Conservation (phyloP, 495 filamentous ascomycete genomes). For the Glarea lozoyensis region DNA sequence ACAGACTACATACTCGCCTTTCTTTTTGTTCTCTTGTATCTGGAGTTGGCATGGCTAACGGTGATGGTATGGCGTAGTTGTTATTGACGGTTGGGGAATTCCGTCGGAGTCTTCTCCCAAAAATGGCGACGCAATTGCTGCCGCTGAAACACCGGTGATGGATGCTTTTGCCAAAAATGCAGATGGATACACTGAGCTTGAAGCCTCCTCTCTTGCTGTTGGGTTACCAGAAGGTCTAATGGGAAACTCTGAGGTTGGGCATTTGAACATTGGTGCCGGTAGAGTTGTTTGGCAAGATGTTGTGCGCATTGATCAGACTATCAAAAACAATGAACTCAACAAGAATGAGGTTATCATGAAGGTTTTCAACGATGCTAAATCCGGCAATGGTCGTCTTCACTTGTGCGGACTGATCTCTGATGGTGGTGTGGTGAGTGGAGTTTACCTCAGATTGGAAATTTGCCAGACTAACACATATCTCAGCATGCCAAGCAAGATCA, state of each 20-base stretch:
- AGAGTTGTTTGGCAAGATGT: slow-evolving; percentile 99
- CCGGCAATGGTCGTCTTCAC: slow-evolving; percentile 85
- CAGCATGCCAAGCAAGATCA: slow-evolving; percentile 90
- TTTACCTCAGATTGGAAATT: not conserved
- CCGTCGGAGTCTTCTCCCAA: slow-evolving; percentile 65
- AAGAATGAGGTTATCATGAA: slow-evolving; percentile 71
- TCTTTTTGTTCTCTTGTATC: slow-evolving; percentile 38
- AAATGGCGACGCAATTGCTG: slow-evolving; percentile 88
- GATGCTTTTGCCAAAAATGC: slow-evolving; percentile 68
- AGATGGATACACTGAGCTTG: slow-evolving; percentile 77
- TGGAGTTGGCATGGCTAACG: slow-evolving; percentile 45
- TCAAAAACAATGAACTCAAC: slow-evolving; percentile 80
- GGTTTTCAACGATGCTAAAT: slow-evolving; percentile 72
- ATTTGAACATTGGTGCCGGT: slow-evolving; percentile 96
- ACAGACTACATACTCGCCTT: slow-evolving; percentile 35
- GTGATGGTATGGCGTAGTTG: slow-evolving; percentile 55
- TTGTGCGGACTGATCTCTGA: slow-evolving; percentile 85
- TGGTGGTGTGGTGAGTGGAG: slow-evolving; percentile 69
- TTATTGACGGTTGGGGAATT: slow-evolving; percentile 98
- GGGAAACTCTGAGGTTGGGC: slow-evolving; percentile 97
- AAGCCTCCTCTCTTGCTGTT: slow-evolving; percentile 91
- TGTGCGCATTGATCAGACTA: slow-evolving; percentile 89
- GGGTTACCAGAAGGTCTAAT: slow-evolving; percentile 94
- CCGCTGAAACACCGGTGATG: slow-evolving; percentile 87
- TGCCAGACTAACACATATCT: slow-evolving; percentile 1